Evolutionary conservation across 495 filamentous ascomycete genomes (phyloP).

Genomic region (Tuber microsphaerosporum): DNA sequence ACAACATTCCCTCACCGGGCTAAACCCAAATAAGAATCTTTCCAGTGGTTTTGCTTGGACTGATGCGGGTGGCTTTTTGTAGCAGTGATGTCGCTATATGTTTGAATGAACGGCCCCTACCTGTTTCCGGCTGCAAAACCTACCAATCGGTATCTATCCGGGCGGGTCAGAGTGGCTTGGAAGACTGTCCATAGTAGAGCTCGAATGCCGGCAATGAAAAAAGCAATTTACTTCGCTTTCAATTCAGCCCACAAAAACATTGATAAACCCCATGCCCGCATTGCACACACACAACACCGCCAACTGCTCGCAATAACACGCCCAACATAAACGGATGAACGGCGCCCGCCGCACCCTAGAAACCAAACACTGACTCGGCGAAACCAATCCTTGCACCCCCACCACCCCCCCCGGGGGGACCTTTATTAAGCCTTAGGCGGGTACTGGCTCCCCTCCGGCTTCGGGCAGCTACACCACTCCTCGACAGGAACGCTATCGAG

Average conservation of each 20-base stretch:
- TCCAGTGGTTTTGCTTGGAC: background rate
- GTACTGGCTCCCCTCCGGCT: constrained; percentile 33
- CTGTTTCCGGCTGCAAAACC: background rate
- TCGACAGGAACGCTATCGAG: constrained; percentile 56
- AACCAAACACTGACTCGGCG: background rate
- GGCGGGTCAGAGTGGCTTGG: background rate
- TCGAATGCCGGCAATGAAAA: background rate
- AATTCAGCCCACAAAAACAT: background rate
- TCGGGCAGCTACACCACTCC: constrained; percentile 53
- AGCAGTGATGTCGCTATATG: background rate
- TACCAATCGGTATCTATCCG: background rate
- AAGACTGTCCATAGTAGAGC: background rate
- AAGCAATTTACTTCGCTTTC: background rate
- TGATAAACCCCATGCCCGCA: background rate
- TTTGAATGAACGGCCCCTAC: background rate
- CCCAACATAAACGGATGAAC: background rate
- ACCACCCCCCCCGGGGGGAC: background rate
- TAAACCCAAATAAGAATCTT: background rate
- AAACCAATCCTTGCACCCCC: background rate
- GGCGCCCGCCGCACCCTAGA: background rate
- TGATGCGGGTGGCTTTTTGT: no score
- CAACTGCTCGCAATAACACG: no score
- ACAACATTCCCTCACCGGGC: no score
- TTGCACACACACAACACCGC: background rate
- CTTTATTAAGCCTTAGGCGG: constrained; percentile 21